Evolutionary conservation across 768 basidiomycete genomes (phyloP).

Genomic region (Tulasnella sp.): DNA sequence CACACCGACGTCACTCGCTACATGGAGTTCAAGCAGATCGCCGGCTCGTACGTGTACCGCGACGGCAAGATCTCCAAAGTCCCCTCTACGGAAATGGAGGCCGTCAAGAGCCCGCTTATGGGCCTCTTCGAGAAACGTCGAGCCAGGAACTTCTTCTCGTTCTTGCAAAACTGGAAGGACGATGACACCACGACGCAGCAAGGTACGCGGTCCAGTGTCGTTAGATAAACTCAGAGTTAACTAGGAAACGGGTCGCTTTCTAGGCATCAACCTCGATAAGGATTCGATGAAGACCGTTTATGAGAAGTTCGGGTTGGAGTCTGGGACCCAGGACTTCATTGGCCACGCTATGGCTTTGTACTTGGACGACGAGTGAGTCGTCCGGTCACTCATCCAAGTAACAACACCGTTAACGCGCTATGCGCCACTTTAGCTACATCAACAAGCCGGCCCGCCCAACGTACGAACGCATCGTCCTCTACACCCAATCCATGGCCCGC

Average conservation of each 20-base stretch:
- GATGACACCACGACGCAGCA: slow-evolving; percentile 94
- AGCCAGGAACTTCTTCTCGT: slow-evolving; percentile 98
- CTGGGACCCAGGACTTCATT: slow-evolving; percentile 97
- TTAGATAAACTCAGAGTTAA: too few species aligned
- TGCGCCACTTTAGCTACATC: slow-evolving; percentile 83
- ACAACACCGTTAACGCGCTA: not conserved
- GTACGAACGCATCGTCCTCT: slow-evolving; percentile 91
- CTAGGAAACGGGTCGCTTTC: too few species aligned
- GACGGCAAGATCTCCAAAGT: slow-evolving; percentile 97
- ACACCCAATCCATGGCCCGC: slow-evolving; percentile 96
- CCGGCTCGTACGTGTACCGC: slow-evolving; percentile 94
- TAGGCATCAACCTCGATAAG: slow-evolving; percentile 82
- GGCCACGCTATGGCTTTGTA: slow-evolving; percentile 99
- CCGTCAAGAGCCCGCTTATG: slow-evolving; percentile 90
- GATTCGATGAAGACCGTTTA: slow-evolving; percentile 92
- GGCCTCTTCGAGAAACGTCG: slow-evolving; percentile 98
- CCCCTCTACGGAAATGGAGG: slow-evolving; percentile 95
- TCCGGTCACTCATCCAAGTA: not conserved
- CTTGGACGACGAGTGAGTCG: slow-evolving; percentile 86
- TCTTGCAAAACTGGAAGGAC: slow-evolving; percentile 90
- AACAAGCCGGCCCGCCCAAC: slow-evolving; percentile 80
- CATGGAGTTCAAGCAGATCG: slow-evolving; percentile 99
- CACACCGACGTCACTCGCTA: slow-evolving; percentile 98
- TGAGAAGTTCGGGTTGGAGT: slow-evolving; percentile 92
- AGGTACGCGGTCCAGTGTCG: slow-evolving; percentile 39